Evolutionary conservation across 177 flowering plant species (phyloP).

Genomic region (Telopea speciosissima): DNA sequence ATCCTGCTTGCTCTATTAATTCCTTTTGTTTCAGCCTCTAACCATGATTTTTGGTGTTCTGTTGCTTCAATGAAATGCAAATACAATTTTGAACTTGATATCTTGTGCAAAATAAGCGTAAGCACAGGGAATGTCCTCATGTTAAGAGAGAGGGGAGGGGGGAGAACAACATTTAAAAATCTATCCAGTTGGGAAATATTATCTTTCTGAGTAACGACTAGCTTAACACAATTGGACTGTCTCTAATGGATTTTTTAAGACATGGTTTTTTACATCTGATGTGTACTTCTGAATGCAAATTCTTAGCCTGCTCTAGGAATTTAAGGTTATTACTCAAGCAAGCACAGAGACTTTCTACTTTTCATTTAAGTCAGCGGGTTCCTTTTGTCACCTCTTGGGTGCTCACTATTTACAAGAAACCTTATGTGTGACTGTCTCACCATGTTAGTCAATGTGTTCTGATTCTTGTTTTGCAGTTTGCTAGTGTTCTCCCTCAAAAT

Average conservation of each 20-base stretch:
- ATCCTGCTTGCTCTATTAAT: background rate
- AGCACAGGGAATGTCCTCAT: too few species aligned
- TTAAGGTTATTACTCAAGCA: background rate
- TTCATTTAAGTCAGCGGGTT: background rate
- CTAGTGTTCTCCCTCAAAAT: background rate
- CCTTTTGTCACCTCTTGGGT: background rate
- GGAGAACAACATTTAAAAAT: background rate
- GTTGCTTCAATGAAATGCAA: background rate
- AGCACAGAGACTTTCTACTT: background rate
- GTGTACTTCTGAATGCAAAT: too few species aligned
- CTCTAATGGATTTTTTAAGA: background rate
- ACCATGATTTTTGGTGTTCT: background rate
- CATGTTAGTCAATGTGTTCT: background rate
- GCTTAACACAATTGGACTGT: background rate
- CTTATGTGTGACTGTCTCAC: background rate
- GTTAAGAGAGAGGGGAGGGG: too few species aligned
- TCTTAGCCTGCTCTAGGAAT: background rate
- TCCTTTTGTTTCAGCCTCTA: background rate
- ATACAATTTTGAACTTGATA: too few species aligned
- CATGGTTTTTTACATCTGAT: background rate
- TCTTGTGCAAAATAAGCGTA: too few species aligned
- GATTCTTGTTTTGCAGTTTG: background rate
- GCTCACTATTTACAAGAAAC: background rate
- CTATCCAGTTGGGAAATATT: background rate
- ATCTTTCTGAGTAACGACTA: background rate